Evolutionary conservation across 176 grass and related monocot genomes (phyloP), one percentile per base, ranked within the genome.

Genomic region (Musa beccarii): DNA sequence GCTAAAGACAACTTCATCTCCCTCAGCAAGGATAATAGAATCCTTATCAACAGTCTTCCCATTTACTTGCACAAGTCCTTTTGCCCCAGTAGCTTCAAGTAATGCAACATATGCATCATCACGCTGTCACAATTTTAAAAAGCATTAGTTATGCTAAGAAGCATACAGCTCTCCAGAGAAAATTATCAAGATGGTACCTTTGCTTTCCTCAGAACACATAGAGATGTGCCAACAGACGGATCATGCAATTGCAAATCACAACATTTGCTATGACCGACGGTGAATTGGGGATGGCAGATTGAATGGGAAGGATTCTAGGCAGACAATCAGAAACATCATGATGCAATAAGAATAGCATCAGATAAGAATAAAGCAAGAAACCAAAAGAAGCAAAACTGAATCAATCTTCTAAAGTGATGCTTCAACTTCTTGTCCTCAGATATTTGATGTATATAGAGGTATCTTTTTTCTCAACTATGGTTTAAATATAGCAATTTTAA

Each of bases 1-100:
- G 86, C 73, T 80, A 78, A 98, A 98, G 84, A 84, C 68, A 76
- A 98, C 86, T 86, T 98, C 95, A 84, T 98, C 95, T 49, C 95
- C 95, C 74, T 86, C 88, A 51, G 51, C 34, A 68, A 98, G 83
- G 56, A 83, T 85, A 81, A 93, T 83, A 76, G 86, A 70, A 87
- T 84, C 34, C 79, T 91, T 93, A 71, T 93, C 95, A 55, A 98
- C 63, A 52, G 75, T 86, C 83, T 91, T 98, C 66, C 95, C 95
- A 72, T 98, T 98, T 74, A 98, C 90, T 87, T 79, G 75, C 54
- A 98, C 86, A 84, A 82, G 68, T 10, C 85, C 85, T 81, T 91
- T 97, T 22, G 90, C 85, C 49, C 87, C 9, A 2, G 80, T 81
- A 65, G 86, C 85, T 78, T 98, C 95, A 68, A 98, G 90, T 57